Conservation (phyloP, 768 basidiomycete species). For the Phylloporus sp. region DNA sequence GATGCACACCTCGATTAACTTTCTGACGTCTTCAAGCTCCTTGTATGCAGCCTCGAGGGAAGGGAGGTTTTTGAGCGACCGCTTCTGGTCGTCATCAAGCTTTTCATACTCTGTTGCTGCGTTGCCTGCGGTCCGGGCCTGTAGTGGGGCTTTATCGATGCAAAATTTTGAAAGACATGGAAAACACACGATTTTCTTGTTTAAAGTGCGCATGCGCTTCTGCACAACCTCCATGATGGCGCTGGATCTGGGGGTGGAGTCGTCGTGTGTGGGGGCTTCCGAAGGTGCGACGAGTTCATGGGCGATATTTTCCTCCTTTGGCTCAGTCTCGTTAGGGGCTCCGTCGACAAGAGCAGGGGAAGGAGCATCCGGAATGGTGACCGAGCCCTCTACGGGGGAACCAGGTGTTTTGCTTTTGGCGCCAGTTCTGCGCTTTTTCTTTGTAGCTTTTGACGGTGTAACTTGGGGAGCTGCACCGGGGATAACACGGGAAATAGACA, state of each 20-base stretch:
- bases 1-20: slow-evolving; percentile 77
- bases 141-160: slow-evolving; percentile 6
- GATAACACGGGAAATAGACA: slow-evolving; percentile 49
- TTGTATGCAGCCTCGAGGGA: slow-evolving; percentile 74
- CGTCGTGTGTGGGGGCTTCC: slow-evolving; percentile 43
- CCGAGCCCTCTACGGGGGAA: slow-evolving; percentile 39
- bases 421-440: slow-evolving; percentile 68
- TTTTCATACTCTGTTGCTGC: slow-evolving; percentile 62
- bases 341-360: slow-evolving; percentile 47
- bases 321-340: slow-evolving; percentile 45
- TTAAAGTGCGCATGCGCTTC: slow-evolving; percentile 72
- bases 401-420: slow-evolving; percentile 43
- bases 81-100: slow-evolving; percentile 86
- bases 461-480: slow-evolving; percentile 74
- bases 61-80: slow-evolving; percentile 67
- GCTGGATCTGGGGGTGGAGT: slow-evolving; percentile 48
- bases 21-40: slow-evolving; percentile 81
- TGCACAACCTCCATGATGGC: slow-evolving; percentile 75
- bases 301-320: slow-evolving; percentile 44
- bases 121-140: slow-evolving; percentile 76
- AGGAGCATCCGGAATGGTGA: slow-evolving; percentile 41
- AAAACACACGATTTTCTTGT: slow-evolving; percentile 76
- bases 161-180: slow-evolving; percentile 13
- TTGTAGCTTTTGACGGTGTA: slow-evolving; percentile 55
- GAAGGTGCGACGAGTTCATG: slow-evolving; percentile 43